A percentile compares a stretch with the other conserved stretches of the same genome.
phyloP scores from a whole-genome alignment of 148 eudicot species.

The Dianthus caryophyllus region DNA sequence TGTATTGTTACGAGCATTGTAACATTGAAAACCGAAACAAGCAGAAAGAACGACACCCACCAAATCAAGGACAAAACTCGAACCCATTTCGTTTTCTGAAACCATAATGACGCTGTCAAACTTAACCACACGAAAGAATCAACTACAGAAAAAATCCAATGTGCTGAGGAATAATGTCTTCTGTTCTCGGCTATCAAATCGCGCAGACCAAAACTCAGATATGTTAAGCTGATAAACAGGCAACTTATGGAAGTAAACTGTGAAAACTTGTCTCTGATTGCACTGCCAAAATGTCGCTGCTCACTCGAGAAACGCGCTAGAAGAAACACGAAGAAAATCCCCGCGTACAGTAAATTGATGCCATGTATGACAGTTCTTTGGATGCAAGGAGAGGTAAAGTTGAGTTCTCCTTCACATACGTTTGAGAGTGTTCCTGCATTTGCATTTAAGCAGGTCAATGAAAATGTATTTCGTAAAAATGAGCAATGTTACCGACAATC shows the following conservation, averaged over 20 bases:
- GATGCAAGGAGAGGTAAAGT: constrained; percentile 32
- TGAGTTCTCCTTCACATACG: constrained; percentile 33
- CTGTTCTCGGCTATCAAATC: constrained; percentile 9
- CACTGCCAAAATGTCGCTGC: not conserved
- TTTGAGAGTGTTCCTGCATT: constrained; percentile 25
- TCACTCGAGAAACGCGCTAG: constrained; percentile 13
- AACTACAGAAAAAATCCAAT: constrained; percentile 24
- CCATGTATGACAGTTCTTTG: constrained; percentile 32
- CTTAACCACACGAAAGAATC: constrained; percentile 48
- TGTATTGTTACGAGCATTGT: constrained; percentile 16
- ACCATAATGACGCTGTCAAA: constrained; percentile 35
- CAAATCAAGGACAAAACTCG: constrained; percentile 34
- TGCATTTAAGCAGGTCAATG: not conserved
- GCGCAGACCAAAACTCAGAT: constrained; percentile 28
- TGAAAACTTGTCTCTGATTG: constrained; percentile 27
- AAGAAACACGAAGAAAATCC: constrained; percentile 32
- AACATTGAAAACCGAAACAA: constrained; percentile 36
- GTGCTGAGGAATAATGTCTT: constrained; percentile 11
- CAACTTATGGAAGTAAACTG: constrained; percentile 33
- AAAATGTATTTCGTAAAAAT: not conserved
- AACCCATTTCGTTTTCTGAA: constrained; percentile 37
- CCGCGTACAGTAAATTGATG: constrained; percentile 34
- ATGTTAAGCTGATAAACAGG: constrained; percentile 32
- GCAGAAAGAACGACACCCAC: constrained; percentile 49
- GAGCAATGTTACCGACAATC: not conserved